Conservation (phyloP, 306 rosid species). For the Cucurbita ficifolia region DNA sequence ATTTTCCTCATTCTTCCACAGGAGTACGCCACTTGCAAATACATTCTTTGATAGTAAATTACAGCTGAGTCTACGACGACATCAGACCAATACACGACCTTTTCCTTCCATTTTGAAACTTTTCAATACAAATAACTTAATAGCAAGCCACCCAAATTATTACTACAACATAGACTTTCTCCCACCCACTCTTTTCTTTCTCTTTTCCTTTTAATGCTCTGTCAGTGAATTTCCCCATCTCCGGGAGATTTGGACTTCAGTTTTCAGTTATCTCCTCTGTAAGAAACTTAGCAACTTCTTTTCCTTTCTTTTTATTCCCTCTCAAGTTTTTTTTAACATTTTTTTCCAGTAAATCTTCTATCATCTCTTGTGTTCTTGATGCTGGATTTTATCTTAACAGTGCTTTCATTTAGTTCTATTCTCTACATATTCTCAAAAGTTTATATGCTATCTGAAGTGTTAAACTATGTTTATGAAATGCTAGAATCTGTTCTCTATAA, state of each 20-base stretch:
- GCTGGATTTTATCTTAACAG: background rate
- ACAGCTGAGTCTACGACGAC: background rate
- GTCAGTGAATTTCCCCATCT: background rate
- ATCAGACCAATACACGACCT: background rate
- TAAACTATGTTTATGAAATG: background rate
- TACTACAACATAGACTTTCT: background rate
- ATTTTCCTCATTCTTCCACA: background rate
- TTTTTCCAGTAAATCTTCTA: background rate
- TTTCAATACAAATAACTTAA: background rate
- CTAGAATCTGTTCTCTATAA: background rate
- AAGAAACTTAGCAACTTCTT: background rate
- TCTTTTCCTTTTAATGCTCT: background rate
- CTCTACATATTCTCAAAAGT: background rate
- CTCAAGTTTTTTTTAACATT: background rate
- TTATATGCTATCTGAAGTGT: background rate
- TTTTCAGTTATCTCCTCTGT: background rate
- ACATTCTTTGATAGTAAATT: background rate
- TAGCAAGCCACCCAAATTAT: background rate
- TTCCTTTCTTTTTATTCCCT: background rate
- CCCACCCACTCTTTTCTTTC: background rate
- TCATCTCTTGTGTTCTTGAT: background rate
- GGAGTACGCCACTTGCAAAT: background rate
- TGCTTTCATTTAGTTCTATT: background rate
- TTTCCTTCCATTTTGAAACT: background rate
- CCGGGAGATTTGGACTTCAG: background rate